Base-by-base conservation (phyloP, 140 eudicot species). In the Stevia rebaudiana region DNA sequence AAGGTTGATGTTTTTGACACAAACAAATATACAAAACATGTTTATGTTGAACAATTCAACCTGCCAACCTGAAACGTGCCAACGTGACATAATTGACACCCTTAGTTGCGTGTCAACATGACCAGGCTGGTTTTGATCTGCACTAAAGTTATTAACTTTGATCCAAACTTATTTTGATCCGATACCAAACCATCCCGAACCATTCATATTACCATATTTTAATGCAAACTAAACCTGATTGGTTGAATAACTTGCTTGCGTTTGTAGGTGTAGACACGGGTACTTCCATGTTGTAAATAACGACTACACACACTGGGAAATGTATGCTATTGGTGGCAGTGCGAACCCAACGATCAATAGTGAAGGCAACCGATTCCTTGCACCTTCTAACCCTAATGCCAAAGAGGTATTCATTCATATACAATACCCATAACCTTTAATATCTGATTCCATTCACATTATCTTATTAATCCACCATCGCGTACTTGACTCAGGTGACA, bases 241-340 rank as follows among this genome's bases (percentile, higher is more conserved):
- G 15, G 9, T 51, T n/a, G n/a, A 33, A 33, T 33, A 5, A 1
- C 11, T 59, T 47, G 49, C 3, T 62, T 62, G 56, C 63, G 36
- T 28, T 0, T 73, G 64, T 84, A 86, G 95, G 80, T 84, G 91
- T 60, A 79, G 95, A 43, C 92, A 83, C 59, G 95, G 95, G 59
- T 79, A 87, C 79, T 84, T 84, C 78, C 95, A 87, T 76, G 95
- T 87, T 54, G 95, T 84, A 48, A 87, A 87, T 80, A 87, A 87
- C 40, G 92, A 84, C 86, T 87, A 87, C 69, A 84, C 91, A 11
- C 88, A 87, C 67, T 87, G 95, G 95, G 92, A 79, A 66, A 87
- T 87, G 95, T 84, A 87, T 23, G 95, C 95, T 3, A 87, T 87
- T 16, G 95, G 95, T 18, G 95, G 95, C 44, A 87, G 92, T 28